These are phyloP conservation scores for Achaetomiella virescens DNA, from an alignment of 495 filamentous ascomycete species.

Conservation along the genomic window DNA sequence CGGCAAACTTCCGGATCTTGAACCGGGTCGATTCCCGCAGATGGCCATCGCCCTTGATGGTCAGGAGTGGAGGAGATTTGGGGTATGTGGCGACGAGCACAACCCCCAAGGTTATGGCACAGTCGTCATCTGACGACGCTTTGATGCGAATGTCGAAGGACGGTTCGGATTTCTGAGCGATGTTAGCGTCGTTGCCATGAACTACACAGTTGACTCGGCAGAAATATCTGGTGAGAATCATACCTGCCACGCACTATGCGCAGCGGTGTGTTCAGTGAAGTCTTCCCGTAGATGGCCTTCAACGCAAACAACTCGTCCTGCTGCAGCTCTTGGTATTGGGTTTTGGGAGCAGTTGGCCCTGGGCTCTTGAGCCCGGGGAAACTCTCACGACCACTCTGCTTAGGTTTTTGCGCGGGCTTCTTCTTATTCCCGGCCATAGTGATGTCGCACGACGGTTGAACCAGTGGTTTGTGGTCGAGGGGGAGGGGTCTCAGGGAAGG, in stretches of 20 bases:
- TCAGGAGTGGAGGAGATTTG: conserved; percentile 71
- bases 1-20: conserved; percentile 63
- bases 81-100: conserved; percentile 89
- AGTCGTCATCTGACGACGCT: conserved; percentile 61
- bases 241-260: conserved; percentile 83
- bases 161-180: conserved; percentile 62
- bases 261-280: conserved; percentile 64
- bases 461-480: neutral
- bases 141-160: conserved; percentile 74
- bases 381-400: conserved; percentile 31
- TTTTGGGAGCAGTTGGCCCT: conserved; percentile 31
- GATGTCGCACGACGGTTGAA: conserved; percentile 8
- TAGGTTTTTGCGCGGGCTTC: conserved; percentile 32
- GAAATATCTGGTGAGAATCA: conserved; percentile 3
- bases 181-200: conserved; percentile 2
- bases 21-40: conserved; percentile 59
- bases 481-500: neutral
- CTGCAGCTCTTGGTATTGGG: conserved; percentile 79
- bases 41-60: conserved; percentile 54
- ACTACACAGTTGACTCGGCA: neutral
- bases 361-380: conserved; percentile 38
- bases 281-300: conserved; percentile 86
- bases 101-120: conserved; percentile 57
- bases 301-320: conserved; percentile 82
- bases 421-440: conserved; percentile 47